Evolutionary conservation across 768 basidiomycete genomes (phyloP).

Genomic region (Calocybe gangraenosa): DNA sequence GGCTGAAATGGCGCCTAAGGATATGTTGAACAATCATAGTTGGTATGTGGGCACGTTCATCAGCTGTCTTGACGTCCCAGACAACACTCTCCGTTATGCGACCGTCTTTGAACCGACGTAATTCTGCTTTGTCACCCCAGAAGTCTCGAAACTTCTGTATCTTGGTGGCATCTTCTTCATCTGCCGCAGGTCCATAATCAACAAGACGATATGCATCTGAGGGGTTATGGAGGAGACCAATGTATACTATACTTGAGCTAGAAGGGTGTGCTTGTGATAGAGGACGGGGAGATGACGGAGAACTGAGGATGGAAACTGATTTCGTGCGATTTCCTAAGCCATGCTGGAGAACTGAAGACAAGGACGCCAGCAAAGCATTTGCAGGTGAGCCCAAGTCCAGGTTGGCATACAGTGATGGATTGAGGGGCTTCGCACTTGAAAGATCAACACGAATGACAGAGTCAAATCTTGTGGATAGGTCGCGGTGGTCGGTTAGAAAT

Average conservation of each 20-base stretch:
- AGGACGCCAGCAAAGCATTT: slow-evolving; percentile 48
- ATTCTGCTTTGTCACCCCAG: slow-evolving; percentile 91
- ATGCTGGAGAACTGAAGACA: slow-evolving; percentile 47
- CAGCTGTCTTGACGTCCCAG: slow-evolving; percentile 82
- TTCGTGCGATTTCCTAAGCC: slow-evolving; percentile 75
- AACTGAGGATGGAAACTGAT: slow-evolving; percentile 58
- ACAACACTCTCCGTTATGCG: slow-evolving; percentile 92
- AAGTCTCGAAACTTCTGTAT: slow-evolving; percentile 68
- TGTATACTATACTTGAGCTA: slow-evolving; percentile 44
- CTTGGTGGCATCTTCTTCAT: slow-evolving; percentile 47
- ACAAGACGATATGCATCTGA: slow-evolving; percentile 78
- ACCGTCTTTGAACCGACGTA: slow-evolving; percentile 95
- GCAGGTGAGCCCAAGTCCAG: slow-evolving; percentile 61
- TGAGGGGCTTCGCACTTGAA: slow-evolving; percentile 39
- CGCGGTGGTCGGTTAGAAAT: slow-evolving; percentile 71
- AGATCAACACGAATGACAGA: slow-evolving; percentile 59
- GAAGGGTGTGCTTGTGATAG: slow-evolving; percentile 54
- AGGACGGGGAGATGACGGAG: slow-evolving; percentile 39
- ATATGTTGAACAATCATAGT: slow-evolving; percentile 70
- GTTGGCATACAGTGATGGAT: slow-evolving; percentile 37
- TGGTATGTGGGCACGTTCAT: slow-evolving; percentile 80
- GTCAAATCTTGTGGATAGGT: slow-evolving; percentile 69
- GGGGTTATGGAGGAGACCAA: slow-evolving; percentile 76
- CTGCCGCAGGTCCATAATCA: slow-evolving; percentile 85
- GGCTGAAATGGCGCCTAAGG: slow-evolving; percentile 71